Evolutionary conservation across 1,284 basidiomycete genomes (phyloP).

Genomic region (Cutaneotrichosporon arboriforme): DNA sequence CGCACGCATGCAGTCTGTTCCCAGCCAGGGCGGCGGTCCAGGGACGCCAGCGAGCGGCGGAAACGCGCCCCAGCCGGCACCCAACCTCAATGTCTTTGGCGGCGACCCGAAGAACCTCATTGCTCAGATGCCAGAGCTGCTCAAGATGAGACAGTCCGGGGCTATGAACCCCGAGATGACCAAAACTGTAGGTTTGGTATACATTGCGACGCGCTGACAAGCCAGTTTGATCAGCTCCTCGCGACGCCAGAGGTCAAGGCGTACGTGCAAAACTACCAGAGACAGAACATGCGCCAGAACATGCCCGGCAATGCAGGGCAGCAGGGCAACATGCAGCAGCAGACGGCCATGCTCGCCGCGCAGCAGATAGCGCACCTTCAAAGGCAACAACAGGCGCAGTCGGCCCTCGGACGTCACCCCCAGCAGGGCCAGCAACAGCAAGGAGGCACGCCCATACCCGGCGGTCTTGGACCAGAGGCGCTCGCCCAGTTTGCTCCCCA

Average conservation of each 20-base stretch:
- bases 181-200: conserved; percentile 12
- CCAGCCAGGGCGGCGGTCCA: conserved; percentile 15
- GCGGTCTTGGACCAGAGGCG: conserved; percentile 8
- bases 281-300: conserved; percentile 16
- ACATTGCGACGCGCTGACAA: neutral
- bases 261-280: conserved; percentile 14
- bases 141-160: conserved; percentile 16
- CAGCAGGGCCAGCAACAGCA: conserved; percentile 17
- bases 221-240: conserved; percentile 17
- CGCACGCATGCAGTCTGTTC: conserved; percentile 17
- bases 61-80: neutral
- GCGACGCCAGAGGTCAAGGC: conserved; percentile 17
- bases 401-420: conserved; percentile 11
- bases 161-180: conserved; percentile 17
- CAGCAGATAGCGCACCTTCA: conserved; percentile 23
- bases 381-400: conserved; percentile 15
- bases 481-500: conserved; percentile 15
- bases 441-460: conserved; percentile 11
- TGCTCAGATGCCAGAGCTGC: conserved; percentile 15
- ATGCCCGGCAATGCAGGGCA: conserved; percentile 7
- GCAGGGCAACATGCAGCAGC: conserved; percentile 8
- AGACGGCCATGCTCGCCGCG: conserved; percentile 21
- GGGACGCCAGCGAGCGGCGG: conserved; percentile 6
- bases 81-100: conserved; percentile 11
- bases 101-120: conserved; percentile 14